Evolutionary conservation across 1,284 basidiomycete genomes (phyloP), one percentile per base, ranked within the genome.

Genomic region (Meripilus lineatus): DNA sequence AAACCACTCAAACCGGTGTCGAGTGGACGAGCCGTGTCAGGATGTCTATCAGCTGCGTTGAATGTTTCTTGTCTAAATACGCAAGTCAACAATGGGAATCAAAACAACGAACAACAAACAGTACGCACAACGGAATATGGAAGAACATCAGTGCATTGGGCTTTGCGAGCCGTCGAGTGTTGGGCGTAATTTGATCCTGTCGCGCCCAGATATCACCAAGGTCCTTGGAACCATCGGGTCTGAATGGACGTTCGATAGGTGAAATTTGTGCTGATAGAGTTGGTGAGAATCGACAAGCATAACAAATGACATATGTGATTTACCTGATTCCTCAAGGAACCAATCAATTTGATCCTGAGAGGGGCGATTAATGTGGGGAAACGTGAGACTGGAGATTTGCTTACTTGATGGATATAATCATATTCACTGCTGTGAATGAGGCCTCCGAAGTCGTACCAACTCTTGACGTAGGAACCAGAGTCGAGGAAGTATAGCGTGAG

Each of bases 141-240:
- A 94, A 95, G 69, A 93, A 95, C 84, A 92, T 89, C 54, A 94
- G 64, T 0, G 90, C 93, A 57, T 94, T 94, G 1, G 92, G 92
- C 63, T 93, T 94, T 3, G 87, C 89, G 1, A 93, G 70, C 42
- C 74, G 77, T 35, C 65, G 70, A 0, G 62, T 69, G 21, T 65
- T 63, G 1, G 83, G 77, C 2, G 75, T 68, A 28, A 84, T 55
- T 58, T 86, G 82, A 33, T 71, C 72, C 44, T 71, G 77, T 36
- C 75, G 70, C 36, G 57, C 61, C 86, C 85, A 88, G 40, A 81
- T 62, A 40, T 72, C 65, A 5, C 77, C 81, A 1, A 90, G 57
- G 55, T 92, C 89, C 38, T 77, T 77, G 0, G 68, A 71, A 2
- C 76, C 78, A 56, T 91, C 87, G 1, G 90, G 90, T 1, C 61